Evolutionary conservation across 345 rosid genomes (phyloP).

Genomic region (Populus tremula): DNA sequence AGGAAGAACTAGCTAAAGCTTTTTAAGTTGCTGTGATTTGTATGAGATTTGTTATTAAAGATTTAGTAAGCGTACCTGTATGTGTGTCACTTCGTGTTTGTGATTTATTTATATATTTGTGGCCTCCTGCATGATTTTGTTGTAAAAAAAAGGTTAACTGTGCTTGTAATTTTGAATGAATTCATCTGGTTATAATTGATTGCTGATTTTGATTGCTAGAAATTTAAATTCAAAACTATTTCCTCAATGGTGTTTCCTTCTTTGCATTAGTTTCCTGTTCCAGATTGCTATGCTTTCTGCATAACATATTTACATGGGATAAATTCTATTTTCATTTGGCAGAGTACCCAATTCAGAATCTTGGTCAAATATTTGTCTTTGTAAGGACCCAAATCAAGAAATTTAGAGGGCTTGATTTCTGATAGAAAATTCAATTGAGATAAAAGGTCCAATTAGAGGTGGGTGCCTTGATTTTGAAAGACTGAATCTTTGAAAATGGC

Average conservation of each 20-base stretch:
- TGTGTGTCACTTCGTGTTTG: neutral
- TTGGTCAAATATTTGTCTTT: conserved; percentile 16
- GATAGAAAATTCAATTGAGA: conserved; percentile 17
- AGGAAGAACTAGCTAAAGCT: conserved; percentile 7
- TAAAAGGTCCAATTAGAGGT: conserved; percentile 22
- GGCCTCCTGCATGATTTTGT: neutral
- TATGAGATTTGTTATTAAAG: neutral
- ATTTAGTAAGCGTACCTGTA: neutral
- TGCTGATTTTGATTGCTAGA: neutral
- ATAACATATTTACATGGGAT: neutral
- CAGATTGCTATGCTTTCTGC: conserved; percentile 5
- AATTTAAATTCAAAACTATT: conserved; percentile 5
- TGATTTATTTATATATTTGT: neutral
- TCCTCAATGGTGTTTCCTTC: conserved; percentile 10
- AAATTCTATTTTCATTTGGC: conserved; percentile 19
- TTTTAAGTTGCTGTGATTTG: neutral
- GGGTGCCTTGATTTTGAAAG: conserved; percentile 13
- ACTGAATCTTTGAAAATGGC: conserved; percentile 51
- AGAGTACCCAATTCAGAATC: conserved; percentile 20
- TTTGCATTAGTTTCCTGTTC: conserved; percentile 7
- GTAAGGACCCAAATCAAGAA: conserved; percentile 6
- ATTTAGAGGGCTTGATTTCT: conserved; percentile 20
- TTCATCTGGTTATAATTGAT: neutral
- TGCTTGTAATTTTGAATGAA: conserved; percentile 16
- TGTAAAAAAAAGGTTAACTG: neutral